Conservation (phyloP, 768 basidiomycete genomes). For the Trametes coccinea region DNA sequence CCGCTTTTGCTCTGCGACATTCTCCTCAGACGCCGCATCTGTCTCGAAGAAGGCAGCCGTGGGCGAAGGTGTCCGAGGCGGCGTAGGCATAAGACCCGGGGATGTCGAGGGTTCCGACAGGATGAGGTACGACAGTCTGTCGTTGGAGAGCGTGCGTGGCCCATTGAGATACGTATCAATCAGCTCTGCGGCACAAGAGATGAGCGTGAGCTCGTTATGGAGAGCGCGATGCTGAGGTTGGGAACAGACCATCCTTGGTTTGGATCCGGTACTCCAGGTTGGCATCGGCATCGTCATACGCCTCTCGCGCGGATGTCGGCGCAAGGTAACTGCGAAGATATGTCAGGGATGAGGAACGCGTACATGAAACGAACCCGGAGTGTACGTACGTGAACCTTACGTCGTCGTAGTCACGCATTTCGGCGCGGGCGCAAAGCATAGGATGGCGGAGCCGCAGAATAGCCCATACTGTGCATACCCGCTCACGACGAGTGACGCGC, state of each 20-base stretch:
- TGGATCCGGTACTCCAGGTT: constrained; percentile 52
- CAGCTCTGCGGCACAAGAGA: constrained; percentile 43
- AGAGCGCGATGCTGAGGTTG: background rate
- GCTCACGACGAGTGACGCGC: constrained; percentile 41
- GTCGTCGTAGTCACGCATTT: constrained; percentile 62
- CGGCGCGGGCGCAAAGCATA: constrained; percentile 61
- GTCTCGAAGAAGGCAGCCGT: background rate
- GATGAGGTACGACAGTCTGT: constrained; percentile 66
- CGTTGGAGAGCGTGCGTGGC: constrained; percentile 66
- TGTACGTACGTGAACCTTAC: constrained; percentile 63
- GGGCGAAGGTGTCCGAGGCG: constrained; percentile 36
- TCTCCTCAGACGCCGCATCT: constrained; percentile 20
- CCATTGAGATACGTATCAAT: constrained; percentile 78
- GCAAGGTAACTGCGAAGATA: constrained; percentile 43
- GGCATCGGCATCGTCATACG: constrained; percentile 47
- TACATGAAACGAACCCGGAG: background rate
- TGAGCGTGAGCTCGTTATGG: background rate
- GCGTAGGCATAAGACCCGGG: constrained; percentile 30
- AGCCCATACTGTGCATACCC: constrained; percentile 68
- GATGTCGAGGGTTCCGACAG: constrained; percentile 38
- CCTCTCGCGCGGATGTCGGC: constrained; percentile 44
- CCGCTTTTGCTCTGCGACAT: constrained; percentile 21
- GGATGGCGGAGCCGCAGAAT: constrained; percentile 72
- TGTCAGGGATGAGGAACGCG: background rate
- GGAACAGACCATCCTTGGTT: constrained; percentile 52